Base-by-base conservation (phyloP, 2,329 filamentous ascomycete species). In the Coniella lustricola region DNA sequence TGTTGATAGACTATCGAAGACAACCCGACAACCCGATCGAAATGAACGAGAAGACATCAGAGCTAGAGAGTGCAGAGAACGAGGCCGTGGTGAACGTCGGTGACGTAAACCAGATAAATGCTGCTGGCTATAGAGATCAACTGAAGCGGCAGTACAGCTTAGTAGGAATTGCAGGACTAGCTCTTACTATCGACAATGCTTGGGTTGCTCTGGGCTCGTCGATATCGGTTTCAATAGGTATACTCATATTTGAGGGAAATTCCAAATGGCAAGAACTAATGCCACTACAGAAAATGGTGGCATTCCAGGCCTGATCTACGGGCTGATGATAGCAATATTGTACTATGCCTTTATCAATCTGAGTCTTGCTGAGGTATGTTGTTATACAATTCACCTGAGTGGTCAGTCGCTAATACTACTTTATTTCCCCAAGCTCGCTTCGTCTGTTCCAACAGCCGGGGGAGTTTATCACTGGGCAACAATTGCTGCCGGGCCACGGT, bases 151-250 rank as follows among this genome's bases (percentile, higher is more conserved):
- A 84, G 57, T 84, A 83, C 61, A 73, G 76, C 32, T 65, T 84
- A 8, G 56, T 81, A 40, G 76, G 74, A 44, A 74, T 83, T 36
- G 77, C 78, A 44, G 79, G 77, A 20, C 69, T 79, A 39, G 79
- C 77, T 0, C 63, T 84, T 44, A 82, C 78, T 1, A 76, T 81
- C 20, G 80, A 82, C 61, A 83, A 82, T 57, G 79, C 80, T 16
- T 85, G 80, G 80, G 73, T 80, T 46, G 77, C 79, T 5, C 65
- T 83, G 50, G 81, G 79, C 46, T 80, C 80, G 12, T 81, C 78
- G 46, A 71, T 84, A 34, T 74, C 73, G 4, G 67, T 80, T 40
- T 72, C 71, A 4, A 71, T 77, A 34, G 62, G 67, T 72, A 62
- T 10, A 37, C 31, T 25, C 17, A 37, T 3, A 33, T 12, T n/a